phyloP scores from a whole-genome alignment of 208 protist species.

The Crithidia sp. region DNA sequence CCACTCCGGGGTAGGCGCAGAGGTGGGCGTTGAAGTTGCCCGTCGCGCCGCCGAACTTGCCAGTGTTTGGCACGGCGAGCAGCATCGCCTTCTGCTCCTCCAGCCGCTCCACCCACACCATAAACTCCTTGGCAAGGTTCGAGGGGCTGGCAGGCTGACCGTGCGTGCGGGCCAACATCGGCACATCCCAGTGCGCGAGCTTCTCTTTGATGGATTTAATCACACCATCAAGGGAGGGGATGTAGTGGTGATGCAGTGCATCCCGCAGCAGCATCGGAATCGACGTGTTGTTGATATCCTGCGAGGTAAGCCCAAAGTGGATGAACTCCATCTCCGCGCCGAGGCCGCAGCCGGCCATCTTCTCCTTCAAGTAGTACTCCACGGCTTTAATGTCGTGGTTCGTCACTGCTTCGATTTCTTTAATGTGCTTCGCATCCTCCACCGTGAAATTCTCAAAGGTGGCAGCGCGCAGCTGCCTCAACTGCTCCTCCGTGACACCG shows the following conservation, averaged over 20 bases:
- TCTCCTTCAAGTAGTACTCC: constrained; percentile 96
- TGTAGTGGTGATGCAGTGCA: constrained; percentile 68
- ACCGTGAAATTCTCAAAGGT: constrained; percentile 82
- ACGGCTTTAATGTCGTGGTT: constrained; percentile 98
- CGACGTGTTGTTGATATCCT: constrained; percentile 98
- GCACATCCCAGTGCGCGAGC: constrained; percentile 73
- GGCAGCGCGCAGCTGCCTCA: constrained; percentile 49
- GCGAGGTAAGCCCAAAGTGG: constrained; percentile 97
- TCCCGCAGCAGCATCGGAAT: constrained; percentile 94
- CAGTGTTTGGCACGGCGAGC: constrained; percentile 54
- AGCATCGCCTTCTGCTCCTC: constrained; percentile 74
- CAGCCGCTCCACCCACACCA: constrained; percentile 93
- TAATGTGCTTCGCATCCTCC: constrained; percentile 86
- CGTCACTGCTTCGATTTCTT: constrained; percentile 93
- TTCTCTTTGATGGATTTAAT: constrained; percentile 59
- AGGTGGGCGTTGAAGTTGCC: constrained; percentile 95
- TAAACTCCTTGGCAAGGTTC: constrained; percentile 93
- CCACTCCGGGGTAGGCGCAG: constrained; percentile 83
- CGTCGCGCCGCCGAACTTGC: constrained; percentile 96
- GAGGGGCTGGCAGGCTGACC: constrained; percentile 95
- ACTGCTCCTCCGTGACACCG: constrained; percentile 55
- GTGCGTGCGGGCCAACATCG: constrained; percentile 95
- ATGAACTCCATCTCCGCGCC: constrained; percentile 91
- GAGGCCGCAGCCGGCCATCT: constrained; percentile 75
- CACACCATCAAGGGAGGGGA: constrained; percentile 74